These are phyloP conservation scores for Thalassiosira exigua DNA, from an alignment of 352 stramenopile species.

Conservation along the genomic window DNA sequence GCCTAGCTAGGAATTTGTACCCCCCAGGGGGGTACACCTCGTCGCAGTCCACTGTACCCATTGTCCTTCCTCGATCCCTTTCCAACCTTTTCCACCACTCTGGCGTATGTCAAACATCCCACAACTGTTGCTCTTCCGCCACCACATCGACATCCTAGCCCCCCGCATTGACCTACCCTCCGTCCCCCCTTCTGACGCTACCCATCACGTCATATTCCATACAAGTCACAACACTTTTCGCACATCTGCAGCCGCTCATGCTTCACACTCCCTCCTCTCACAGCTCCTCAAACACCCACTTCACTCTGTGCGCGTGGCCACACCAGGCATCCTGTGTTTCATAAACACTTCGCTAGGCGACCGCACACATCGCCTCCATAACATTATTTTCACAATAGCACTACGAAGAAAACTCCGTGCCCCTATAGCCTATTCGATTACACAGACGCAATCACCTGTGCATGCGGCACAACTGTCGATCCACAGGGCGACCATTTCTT, in stretches of 20 bases:
- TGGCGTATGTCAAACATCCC: too few relatives aligned
- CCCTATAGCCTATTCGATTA: not conserved
- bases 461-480: conserved; percentile 2
- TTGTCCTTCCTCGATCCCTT: too few relatives aligned
- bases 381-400: not conserved
- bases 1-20: too few relatives aligned
- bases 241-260: not conserved
- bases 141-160: not conserved
- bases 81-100: too few relatives aligned
- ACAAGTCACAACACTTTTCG: not conserved
- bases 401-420: not conserved
- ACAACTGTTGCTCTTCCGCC: too few relatives aligned
- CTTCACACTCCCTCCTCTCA: not conserved
- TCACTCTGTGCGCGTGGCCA: not conserved
- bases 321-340: not conserved
- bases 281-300: not conserved
- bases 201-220: not conserved
- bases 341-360: too few relatives aligned
- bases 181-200: not conserved
- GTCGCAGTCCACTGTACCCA: too few relatives aligned
- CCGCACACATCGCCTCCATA: not conserved
- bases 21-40: too few relatives aligned
- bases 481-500: conserved; percentile 10
- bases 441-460: conserved; percentile 1
- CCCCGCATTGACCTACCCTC: not conserved